phyloP scores from a whole-genome alignment of 345 rosid species.

The Viola odorata region DNA sequence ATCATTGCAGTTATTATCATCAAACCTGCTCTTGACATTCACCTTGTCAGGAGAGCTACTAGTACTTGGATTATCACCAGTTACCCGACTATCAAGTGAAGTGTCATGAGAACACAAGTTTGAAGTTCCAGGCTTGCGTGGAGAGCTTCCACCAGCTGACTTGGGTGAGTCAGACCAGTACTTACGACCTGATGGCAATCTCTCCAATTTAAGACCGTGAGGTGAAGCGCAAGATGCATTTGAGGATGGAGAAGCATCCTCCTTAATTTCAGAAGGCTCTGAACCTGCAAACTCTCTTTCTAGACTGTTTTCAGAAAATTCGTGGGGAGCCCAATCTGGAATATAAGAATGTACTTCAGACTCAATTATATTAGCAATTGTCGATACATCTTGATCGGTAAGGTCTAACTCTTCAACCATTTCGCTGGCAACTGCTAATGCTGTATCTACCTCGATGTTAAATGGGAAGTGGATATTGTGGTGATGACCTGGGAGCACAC shows the following conservation, averaged over 20 bases:
- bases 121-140: slow-evolving; percentile 27
- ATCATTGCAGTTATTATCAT: slow-evolving; percentile 8
- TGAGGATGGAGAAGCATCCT: slow-evolving; percentile 17
- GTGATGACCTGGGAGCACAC: slow-evolving; percentile 48
- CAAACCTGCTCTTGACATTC: slow-evolving; percentile 7
- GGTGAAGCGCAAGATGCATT: slow-evolving; percentile 26
- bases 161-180: slow-evolving; percentile 81
- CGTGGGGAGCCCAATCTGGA: slow-evolving; percentile 56
- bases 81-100: slow-evolving; percentile 10
- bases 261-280: slow-evolving; percentile 22
- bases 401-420: slow-evolving; percentile 92
- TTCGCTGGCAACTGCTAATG: slow-evolving; percentile 82
- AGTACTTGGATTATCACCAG: slow-evolving; percentile 16
- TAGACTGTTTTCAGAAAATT: slow-evolving; percentile 17
- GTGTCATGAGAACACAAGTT: slow-evolving; percentile 20
- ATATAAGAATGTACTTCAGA: slow-evolving; percentile 65
- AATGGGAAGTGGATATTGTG: slow-evolving; percentile 97
- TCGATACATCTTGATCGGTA: slow-evolving; percentile 81
- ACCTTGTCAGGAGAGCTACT: slow-evolving; percentile 13
- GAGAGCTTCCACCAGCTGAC: slow-evolving; percentile 36
- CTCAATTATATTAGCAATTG: slow-evolving; percentile 70
- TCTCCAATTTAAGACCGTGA: slow-evolving; percentile 48
- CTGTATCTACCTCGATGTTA: slow-evolving; percentile 76
- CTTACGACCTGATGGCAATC: slow-evolving; percentile 75
- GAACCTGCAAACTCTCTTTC: slow-evolving; percentile 19